These are phyloP conservation scores for Podila epicladia DNA, from an alignment of 192 early-diverging fungal species.

Conservation along the genomic window DNA sequence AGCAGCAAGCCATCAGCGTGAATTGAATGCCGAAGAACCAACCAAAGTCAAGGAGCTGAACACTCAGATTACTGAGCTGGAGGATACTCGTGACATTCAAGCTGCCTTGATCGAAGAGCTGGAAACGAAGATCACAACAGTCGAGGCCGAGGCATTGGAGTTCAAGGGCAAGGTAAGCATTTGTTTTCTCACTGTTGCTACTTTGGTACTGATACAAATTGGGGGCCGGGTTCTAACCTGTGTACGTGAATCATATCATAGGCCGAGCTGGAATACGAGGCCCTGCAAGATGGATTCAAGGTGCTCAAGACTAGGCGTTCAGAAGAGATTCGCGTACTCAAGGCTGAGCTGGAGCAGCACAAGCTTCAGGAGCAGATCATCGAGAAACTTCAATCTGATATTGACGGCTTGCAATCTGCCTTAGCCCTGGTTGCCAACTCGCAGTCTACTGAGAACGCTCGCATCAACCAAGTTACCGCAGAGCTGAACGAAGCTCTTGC, in stretches of 20 bases:
- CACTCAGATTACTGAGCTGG: slow-evolving; percentile 34
- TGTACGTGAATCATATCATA: background rate
- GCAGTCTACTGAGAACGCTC: slow-evolving; percentile 40
- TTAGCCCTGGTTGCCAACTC: slow-evolving; percentile 35
- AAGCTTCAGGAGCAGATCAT: slow-evolving; percentile 51
- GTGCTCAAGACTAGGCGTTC: slow-evolving; percentile 44
- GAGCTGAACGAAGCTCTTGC: slow-evolving; percentile 47
- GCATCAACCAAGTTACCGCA: slow-evolving; percentile 45
- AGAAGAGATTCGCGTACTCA: slow-evolving; percentile 37
- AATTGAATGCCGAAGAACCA: slow-evolving; percentile 27
- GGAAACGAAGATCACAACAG: slow-evolving; percentile 44
- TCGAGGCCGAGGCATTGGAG: slow-evolving; percentile 45
- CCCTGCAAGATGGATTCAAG: slow-evolving; percentile 44
- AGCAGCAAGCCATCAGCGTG: slow-evolving; percentile 28
- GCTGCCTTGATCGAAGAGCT: slow-evolving; percentile 43
- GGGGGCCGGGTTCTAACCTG: background rate
- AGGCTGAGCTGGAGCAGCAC: slow-evolving; percentile 47
- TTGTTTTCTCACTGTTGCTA: background rate
- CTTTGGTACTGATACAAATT: too few relatives aligned
- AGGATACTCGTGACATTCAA: slow-evolving; percentile 44
- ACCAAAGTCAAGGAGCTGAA: slow-evolving; percentile 35
- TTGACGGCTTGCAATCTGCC: slow-evolving; percentile 34
- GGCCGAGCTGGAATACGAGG: slow-evolving; percentile 46
- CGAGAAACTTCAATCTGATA: slow-evolving; percentile 43
- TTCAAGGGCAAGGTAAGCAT: slow-evolving; percentile 50